Base-by-base conservation (phyloP, 2,329 filamentous ascomycete genomes). In the Lecanicillium sp. region DNA sequence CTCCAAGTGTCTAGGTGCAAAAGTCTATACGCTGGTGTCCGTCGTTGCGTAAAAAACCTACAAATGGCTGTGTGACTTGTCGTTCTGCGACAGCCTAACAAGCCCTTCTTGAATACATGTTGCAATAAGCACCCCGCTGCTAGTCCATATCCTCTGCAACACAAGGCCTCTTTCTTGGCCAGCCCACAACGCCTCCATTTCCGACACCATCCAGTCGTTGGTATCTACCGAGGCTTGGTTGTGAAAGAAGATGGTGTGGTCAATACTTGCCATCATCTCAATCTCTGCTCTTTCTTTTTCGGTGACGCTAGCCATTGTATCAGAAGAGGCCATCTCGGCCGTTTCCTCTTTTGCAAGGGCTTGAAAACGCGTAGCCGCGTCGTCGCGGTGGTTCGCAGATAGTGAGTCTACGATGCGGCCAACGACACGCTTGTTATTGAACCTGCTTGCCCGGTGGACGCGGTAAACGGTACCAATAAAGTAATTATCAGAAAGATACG, bases 111-210 rank as follows among this genome's bases (percentile, higher is more conserved):
- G 39, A 3, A 41, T 41, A 14, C 35, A 37, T 8, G 39, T 41
- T 11, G 35, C 39, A 3, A 41, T 30, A 3, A 41, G 30, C 9
- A 30, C 29, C 2, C 39, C 39, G 4, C 35, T 33, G 2, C 22
- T 17, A 5, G 34, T 37, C 34, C 35, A 41, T n/a, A 41, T 37
- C n/a, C 35, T 37, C 35, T 41, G 32, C 25, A 33, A 14, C 4
- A 41, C 39, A 17, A 41, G 25, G n/a, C 29, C 39, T 25, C 39
- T 29, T 4, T 37, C 39, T 30, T 41, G 34, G 5, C 39, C 39
- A 4, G 39, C 39, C 39, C 39, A 41, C n/a, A 35, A 35, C 22
- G 34, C 34, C 29, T 41, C 39, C 39, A 41, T 41, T n/a, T 41
- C 39, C 39, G 37, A 37, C 3, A 41, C 33, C 29, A 41, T 14